phyloP scores from a whole-genome alignment of 108 stramenopile genomes.

The Bacterosira constricta region DNA sequence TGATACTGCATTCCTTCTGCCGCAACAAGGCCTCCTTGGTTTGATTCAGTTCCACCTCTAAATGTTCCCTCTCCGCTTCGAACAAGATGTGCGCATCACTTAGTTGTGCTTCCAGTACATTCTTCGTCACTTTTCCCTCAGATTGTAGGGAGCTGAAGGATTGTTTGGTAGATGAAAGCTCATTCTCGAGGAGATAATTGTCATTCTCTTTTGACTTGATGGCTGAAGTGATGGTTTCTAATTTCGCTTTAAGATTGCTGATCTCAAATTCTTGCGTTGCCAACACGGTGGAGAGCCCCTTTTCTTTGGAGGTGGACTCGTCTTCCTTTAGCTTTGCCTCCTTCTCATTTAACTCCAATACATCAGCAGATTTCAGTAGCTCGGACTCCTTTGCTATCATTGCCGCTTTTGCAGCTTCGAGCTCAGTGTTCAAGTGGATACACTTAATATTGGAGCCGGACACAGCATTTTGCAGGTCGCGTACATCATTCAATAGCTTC shows the following conservation, averaged over 20 bases:
- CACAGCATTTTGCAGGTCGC: background rate
- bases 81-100: background rate
- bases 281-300: too few species aligned
- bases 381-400: background rate
- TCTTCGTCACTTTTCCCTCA: slow-evolving; percentile 1
- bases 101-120: background rate
- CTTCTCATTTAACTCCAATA: background rate
- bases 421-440: slow-evolving; percentile 8
- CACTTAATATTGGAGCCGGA: slow-evolving; percentile 1
- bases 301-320: too few species aligned
- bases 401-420: background rate
- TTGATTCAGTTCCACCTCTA: slow-evolving; percentile 4
- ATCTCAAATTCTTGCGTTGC: slow-evolving; percentile 14
- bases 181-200: slow-evolving; percentile 2
- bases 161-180: background rate
- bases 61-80: background rate
- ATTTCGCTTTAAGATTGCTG: background rate
- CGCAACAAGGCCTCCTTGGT: background rate
- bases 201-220: slow-evolving; percentile 9
- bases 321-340: too few species aligned
- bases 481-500: background rate
- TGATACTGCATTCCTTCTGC: background rate
- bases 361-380: background rate
- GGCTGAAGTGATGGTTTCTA: slow-evolving; percentile 4
- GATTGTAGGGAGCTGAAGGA: slow-evolving; percentile 4